Base-by-base conservation (phyloP, 345 rosid species). In the Linum tenue region DNA sequence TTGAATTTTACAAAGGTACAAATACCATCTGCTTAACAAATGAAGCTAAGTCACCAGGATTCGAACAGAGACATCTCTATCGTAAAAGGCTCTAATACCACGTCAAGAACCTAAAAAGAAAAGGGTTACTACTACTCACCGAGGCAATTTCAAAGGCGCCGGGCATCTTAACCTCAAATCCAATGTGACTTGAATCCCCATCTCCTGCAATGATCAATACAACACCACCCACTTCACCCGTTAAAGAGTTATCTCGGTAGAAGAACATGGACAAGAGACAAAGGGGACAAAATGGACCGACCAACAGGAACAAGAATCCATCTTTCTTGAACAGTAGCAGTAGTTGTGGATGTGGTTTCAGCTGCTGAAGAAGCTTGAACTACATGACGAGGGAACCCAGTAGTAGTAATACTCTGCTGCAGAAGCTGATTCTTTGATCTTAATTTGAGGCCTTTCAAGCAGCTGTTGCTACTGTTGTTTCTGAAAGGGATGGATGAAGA, bases 231-330 rank as follows among this genome's bases (percentile, higher is more conserved):
- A 44, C 12, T 40, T 37, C 7, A 48, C 55, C 37, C 40, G 5
- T 2, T 1, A 31, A 57, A 22, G 31, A 22, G 31, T 22, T 22
- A 22, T 22, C 31, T 22, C 31, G 31, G 31, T 22, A 22, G 31
- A 22, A 22, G 31, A 17, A 44, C 36, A 36, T 38, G 37, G 38
- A 50, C 51, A 15, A 6, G 16, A 37, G 7, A 50, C 39, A 60
- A 14, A 2, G 4, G 35, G 42, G 39, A 56, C 35, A 53, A 22
- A 55, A 59, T 9, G 37, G 3, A 62, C 83, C 66, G 60, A 86
- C 96, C 97, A 64, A 84, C 87, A n/a, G 96, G 97, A 72, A 81
- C 78, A 67, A 86, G 96, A 79, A 92, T 83, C 97, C 97, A 92
- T 69, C 82, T 83, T 41, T 80, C 83, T 44, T 74, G 66, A 60